Evolutionary conservation across 2,329 filamentous ascomycete genomes (phyloP).

Genomic region (Cercospora brassicicola): DNA sequence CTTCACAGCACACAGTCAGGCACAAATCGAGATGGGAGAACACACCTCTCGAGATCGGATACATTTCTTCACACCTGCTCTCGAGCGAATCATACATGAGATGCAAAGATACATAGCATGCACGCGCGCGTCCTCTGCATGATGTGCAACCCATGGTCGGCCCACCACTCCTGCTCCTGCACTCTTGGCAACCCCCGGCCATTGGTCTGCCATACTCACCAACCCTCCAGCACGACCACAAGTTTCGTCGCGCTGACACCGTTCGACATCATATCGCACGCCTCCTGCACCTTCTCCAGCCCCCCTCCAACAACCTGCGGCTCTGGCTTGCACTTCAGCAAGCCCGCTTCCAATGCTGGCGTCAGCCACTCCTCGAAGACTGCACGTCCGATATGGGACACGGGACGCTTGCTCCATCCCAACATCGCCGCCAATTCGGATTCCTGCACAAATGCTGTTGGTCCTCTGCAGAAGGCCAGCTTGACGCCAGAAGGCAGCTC

Average conservation of each 20-base stretch:
- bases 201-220: neutral
- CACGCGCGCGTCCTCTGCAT: too few relatives aligned
- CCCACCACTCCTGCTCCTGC: neutral
- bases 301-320: constrained; percentile 43
- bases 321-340: neutral
- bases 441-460: too few relatives aligned
- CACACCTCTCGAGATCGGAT: too few relatives aligned
- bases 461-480: too few relatives aligned
- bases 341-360: constrained; percentile 38
- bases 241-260: constrained; percentile 27
- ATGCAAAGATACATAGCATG: too few relatives aligned
- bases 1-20: too few relatives aligned
- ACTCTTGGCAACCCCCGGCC: neutral
- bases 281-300: constrained; percentile 47
- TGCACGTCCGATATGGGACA: too few relatives aligned
- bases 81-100: neutral
- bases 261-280: constrained; percentile 46
- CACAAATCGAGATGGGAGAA: too few relatives aligned
- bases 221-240: constrained; percentile 41
- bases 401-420: too few relatives aligned
- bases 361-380: constrained; percentile 26
- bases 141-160: neutral
- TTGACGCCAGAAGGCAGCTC: too few relatives aligned
- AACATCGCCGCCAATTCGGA: too few relatives aligned
- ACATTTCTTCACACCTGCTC: neutral